Base-by-base conservation (phyloP, 306 rosid species). In the Citrullus amarus region DNA sequence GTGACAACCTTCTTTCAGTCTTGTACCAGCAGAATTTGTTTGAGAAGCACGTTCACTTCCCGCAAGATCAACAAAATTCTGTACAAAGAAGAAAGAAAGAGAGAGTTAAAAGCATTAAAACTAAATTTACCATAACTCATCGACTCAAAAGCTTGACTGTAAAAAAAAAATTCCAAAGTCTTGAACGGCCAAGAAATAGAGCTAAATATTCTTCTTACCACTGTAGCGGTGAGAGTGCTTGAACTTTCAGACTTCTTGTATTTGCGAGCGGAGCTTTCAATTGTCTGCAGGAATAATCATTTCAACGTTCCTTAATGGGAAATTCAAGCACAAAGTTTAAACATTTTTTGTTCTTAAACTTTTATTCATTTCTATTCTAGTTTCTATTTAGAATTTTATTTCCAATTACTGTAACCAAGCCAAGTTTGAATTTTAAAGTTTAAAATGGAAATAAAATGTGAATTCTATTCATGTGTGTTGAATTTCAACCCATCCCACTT, bases 41-140 rank as follows among this genome's bases (percentile, higher is more conserved):
- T 92, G 98, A 88, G 96, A 83, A 88, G 93, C 87, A 48, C 97
- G 97, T 80, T 94, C 98, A 53, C 96, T 94, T 25, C 98, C 98
- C 3, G 98, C 97, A 71, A 79, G 77, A 55, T 79, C 98, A 69
- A 92, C 98, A 83, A 94, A 92, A 84, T 89, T 90, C 97, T 94
- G 95, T 55, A 67, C 63, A 80, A 78, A 71, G 61, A 81, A 61
- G 30, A 39, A 20, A 72, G 4, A 66, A 7, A 55, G 8, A 16
- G 15, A 0, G 57, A 5, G 9, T 51, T 51, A 36, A 4, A 39
- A 8, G 10, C 3, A 1, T 2, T 43, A 10, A 36, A 32, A 32
- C 4, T 32, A 32, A 32, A 32, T 32, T 32, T 32, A 32, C 36
- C 3, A 36, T 41, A 41, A 7, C 44, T 1, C 44, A 41, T 41